Evolutionary conservation across 768 basidiomycete species (phyloP).

Genomic region (Boletus subparvulus): DNA sequence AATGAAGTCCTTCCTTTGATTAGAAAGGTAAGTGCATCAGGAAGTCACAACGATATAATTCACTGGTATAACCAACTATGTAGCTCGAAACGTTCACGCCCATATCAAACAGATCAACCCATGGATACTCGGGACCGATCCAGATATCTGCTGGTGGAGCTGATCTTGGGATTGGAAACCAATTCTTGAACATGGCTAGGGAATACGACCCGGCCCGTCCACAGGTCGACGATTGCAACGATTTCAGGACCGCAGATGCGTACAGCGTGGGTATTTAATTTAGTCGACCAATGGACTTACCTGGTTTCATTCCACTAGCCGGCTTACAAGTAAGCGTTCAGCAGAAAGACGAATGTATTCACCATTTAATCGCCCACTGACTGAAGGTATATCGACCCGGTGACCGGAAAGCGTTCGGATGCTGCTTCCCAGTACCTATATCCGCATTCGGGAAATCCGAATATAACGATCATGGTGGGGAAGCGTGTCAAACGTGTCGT

Average conservation of each 20-base stretch:
- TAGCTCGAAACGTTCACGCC: constrained; percentile 40
- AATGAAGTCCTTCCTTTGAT: constrained; percentile 55
- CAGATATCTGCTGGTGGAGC: constrained; percentile 17
- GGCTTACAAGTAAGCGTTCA: constrained; percentile 14
- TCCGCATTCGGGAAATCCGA: constrained; percentile 28
- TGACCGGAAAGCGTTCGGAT: constrained; percentile 36
- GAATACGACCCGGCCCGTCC: constrained; percentile 49
- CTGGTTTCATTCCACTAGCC: constrained; percentile 4
- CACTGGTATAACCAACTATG: constrained; percentile 48
- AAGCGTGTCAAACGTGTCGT: constrained; percentile 12
- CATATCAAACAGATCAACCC: constrained; percentile 31
- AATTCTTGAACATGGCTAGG: constrained; percentile 48
- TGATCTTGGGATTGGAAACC: constrained; percentile 25
- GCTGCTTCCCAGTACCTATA: constrained; percentile 40
- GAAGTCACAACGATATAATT: constrained; percentile 11
- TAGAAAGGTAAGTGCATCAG: constrained; percentile 44
- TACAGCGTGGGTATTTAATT: constrained; percentile 23
- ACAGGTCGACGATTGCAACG: constrained; percentile 47
- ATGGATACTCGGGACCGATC: constrained; percentile 38
- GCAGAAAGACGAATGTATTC: background rate
- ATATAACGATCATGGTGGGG: constrained; percentile 33
- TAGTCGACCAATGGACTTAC: background rate
- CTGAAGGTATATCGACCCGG: constrained; percentile 51
- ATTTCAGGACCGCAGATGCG: constrained; percentile 33
- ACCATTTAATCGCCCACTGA: background rate